These are phyloP conservation scores for Pseudocercospora musae DNA, from an alignment of 2,329 filamentous ascomycete species.

Conservation along the genomic window DNA sequence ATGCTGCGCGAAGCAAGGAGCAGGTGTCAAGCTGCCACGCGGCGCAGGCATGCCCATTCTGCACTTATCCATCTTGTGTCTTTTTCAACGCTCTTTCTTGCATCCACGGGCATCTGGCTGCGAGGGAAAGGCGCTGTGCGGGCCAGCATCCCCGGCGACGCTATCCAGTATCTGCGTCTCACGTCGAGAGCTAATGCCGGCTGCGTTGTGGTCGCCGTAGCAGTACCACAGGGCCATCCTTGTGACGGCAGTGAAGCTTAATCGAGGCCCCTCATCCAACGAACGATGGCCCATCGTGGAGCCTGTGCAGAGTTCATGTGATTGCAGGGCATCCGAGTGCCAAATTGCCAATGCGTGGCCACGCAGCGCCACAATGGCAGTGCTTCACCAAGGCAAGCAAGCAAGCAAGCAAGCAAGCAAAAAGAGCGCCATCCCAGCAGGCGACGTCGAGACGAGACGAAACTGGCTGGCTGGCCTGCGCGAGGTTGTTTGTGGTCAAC, in stretches of 20 bases:
- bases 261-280: not conserved
- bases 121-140: not conserved
- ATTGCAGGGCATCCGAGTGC: not conserved
- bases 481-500: not conserved
- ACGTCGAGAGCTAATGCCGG: slow-evolving; percentile 12
- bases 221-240: slow-evolving; percentile 3
- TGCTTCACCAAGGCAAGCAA: too few relatives aligned
- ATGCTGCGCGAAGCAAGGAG: slow-evolving; percentile 26
- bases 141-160: slow-evolving; percentile 5
- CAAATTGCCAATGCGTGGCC: not conserved
- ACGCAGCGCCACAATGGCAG: not conserved
- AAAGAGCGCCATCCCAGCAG: not conserved
- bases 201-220: not conserved
- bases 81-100: slow-evolving; percentile 13
- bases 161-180: slow-evolving; percentile 5
- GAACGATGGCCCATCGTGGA: slow-evolving; percentile 3
- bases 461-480: not conserved
- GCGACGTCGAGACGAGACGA: not conserved
- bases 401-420: not conserved
- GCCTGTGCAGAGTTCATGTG: not conserved
- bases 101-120: slow-evolving; percentile 14
- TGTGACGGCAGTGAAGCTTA: slow-evolving; percentile 1
- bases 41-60: slow-evolving; percentile 19
- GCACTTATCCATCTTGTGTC: slow-evolving; percentile 17
- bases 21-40: slow-evolving; percentile 26